A percentile compares a stretch with the other conserved stretches of the same genome.
phyloP scores from a whole-genome alignment of 208 protist species.

The Borovskyia barvae region DNA sequence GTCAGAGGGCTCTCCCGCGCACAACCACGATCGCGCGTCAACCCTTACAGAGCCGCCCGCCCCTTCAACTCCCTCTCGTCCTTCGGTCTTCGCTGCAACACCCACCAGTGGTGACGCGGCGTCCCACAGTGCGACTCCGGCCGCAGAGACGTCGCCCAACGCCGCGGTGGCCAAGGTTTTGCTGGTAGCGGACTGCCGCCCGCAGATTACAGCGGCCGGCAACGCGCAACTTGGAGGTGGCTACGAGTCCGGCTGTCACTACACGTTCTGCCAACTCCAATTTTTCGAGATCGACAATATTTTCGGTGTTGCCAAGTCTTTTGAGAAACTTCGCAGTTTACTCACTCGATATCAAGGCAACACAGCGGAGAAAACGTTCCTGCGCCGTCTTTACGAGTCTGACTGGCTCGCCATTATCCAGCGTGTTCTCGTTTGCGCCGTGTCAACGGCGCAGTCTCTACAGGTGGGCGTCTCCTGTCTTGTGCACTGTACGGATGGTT shows the following conservation, averaged over 20 bases:
- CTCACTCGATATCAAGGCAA: slow-evolving; percentile 52
- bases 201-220: slow-evolving; percentile 49
- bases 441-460: slow-evolving; percentile 40
- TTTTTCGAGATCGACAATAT: slow-evolving; percentile 93
- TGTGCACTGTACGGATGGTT: slow-evolving; percentile 95
- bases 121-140: no score
- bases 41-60: no score
- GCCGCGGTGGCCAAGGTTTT: slow-evolving; percentile 26
- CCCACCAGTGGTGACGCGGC: background rate
- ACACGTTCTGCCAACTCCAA: slow-evolving; percentile 69
- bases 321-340: slow-evolving; percentile 61
- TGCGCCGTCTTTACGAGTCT: slow-evolving; percentile 49
- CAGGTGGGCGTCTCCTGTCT: slow-evolving; percentile 68
- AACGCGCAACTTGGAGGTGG: slow-evolving; percentile 80
- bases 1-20: no score
- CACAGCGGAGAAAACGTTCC: slow-evolving; percentile 47
- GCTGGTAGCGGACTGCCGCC: slow-evolving; percentile 77
- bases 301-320: slow-evolving; percentile 61
- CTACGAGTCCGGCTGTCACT: slow-evolving; percentile 66
- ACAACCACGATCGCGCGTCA: no score
- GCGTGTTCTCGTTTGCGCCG: slow-evolving; percentile 52
- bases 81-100: background rate
- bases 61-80: no score
- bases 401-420: slow-evolving; percentile 71
- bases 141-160: background rate